Percentiles rank a stretch among this genome's conserved stretches.
Conservation (phyloP, 83 land plant species). For the Picea mariana region DNA sequence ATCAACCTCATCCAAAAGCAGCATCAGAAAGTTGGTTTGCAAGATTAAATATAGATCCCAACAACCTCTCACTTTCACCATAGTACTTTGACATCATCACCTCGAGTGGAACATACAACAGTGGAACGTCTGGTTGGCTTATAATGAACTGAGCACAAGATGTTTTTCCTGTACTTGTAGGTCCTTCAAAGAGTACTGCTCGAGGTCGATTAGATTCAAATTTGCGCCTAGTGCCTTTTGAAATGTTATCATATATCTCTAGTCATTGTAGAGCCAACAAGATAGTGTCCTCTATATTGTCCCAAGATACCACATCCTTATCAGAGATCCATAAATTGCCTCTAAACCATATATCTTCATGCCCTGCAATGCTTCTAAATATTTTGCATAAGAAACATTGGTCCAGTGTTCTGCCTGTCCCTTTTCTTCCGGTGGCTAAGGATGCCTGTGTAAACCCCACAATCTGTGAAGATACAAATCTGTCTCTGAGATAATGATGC, state of each 20-base stretch:
- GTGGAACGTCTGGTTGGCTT: constrained; percentile 59
- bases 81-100: constrained; percentile 94
- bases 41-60: constrained; percentile 83
- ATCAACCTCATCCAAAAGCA: constrained; percentile 98
- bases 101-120: constrained; percentile 93
- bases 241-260: constrained; percentile 93
- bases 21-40: constrained; percentile 88
- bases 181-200: constrained; percentile 98
- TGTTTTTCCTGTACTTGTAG: constrained; percentile 65
- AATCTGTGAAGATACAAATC: no score
- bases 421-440: no score
- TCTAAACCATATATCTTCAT: constrained; percentile 86
- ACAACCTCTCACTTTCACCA: constrained; percentile 95
- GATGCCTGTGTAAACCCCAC: no score
- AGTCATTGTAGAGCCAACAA: constrained; percentile 82
- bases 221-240: constrained; percentile 82
- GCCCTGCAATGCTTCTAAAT: constrained; percentile 66
- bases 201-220: constrained; percentile 96
- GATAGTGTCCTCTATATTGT: constrained; percentile 82
- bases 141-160: no score
- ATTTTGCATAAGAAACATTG: constrained; percentile 28
- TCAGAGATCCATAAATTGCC: constrained; percentile 22
- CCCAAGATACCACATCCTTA: constrained; percentile 68
- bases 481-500: no score
- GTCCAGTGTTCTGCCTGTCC: not conserved